Base-by-base conservation (phyloP, 768 basidiomycete species). In the Phylloporus sp. region DNA sequence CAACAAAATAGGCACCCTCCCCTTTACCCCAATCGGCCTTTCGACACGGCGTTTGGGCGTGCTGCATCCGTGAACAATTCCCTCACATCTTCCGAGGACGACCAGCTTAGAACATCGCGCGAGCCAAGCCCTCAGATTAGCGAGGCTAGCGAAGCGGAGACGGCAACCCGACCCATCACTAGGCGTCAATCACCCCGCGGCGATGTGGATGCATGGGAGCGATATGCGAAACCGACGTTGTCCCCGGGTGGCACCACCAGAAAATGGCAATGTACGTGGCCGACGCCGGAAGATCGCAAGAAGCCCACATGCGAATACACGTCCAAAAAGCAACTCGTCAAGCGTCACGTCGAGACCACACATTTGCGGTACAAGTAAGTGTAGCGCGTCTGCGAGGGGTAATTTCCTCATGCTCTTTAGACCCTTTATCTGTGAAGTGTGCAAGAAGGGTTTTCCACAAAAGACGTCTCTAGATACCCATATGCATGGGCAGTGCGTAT, bases 281-380 rank as follows among this genome's bases (percentile, higher is more conserved):
- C 61, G 36, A 66, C 68, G 13, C 60, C 64, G 37, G 58, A 56
- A 46, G 65, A 60, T 44, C 68, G 48, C 52, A 61, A 61, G 42
- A 61, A 57, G 24, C 57, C 57, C 28, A 57, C 54, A 36, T 79
- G 77, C 52, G 60, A 66, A 18, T 77, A 77, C 50, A 58, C 60
- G 27, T 68, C 74, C 21, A 79, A 80, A 58, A 82, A 80, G 61
- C 82, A 84, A 59, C 71, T 82, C 34, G 79, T 85, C 48, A 84
- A 83, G 61, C 73, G 84, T 22, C 84, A 86, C 60, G 71, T 86
- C 38, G 74, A 81, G 61, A 77, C 77, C 9, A 78, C 75, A 13
- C 84, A 85, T 58, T 60, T 86, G 37, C 71, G 75, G 41, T 71
- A 78, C 54, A 80, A 78, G 84, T 80, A 50, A 49, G 79, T 50